These are phyloP conservation scores for Triticum turgidum DNA, from an alignment of 176 grass and related monocot species.

Conservation along the genomic window DNA sequence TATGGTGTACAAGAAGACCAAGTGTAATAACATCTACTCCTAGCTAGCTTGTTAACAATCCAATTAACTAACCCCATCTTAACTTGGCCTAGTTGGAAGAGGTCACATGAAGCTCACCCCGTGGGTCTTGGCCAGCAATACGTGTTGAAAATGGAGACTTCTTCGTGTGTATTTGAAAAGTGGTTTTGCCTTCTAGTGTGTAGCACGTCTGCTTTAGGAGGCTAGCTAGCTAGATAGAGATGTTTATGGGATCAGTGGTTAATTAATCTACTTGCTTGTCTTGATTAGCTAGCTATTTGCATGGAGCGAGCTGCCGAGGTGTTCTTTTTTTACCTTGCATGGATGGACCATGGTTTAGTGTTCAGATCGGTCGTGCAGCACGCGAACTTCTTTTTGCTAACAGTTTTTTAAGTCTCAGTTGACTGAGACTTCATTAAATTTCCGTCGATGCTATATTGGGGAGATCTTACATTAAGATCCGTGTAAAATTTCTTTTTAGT, in stretches of 20 bases:
- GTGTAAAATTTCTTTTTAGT: too few species aligned
- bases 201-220: not conserved
- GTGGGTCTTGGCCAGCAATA: not conserved
- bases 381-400: too few species aligned
- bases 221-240: not conserved
- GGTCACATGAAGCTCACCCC: not conserved
- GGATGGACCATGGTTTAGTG: too few species aligned
- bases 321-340: too few species aligned
- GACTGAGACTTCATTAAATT: too few species aligned
- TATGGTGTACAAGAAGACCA: not conserved
- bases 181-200: conserved; percentile 26
- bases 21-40: not conserved
- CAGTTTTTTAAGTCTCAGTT: too few species aligned
- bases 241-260: not conserved
- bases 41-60: too few species aligned
- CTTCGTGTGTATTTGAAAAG: not conserved
- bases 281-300: not conserved
- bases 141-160: not conserved
- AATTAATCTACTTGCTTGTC: conserved; percentile 18
- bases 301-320: too few species aligned
- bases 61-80: not conserved
- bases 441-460: too few species aligned
- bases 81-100: conserved; percentile 2
- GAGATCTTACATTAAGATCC: too few species aligned
- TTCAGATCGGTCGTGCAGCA: too few species aligned